phyloP scores from a whole-genome alignment of 352 stramenopile genomes.

The Phytophthora quininea region DNA sequence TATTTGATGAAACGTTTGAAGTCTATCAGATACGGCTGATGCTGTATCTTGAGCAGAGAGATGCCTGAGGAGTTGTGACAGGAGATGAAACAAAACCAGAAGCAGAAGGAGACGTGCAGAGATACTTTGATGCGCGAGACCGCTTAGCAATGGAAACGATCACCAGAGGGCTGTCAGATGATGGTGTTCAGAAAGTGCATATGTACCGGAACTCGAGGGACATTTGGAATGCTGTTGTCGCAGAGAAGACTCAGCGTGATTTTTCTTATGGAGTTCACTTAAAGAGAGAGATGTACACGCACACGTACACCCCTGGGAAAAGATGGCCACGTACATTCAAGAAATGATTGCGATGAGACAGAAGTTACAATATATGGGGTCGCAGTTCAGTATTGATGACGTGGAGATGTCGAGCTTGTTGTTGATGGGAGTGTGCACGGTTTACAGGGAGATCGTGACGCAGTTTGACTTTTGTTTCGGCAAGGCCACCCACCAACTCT shows the following conservation, averaged over 20 bases:
- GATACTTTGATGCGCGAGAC: conserved; percentile 2
- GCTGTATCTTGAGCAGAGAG: conserved; percentile 8
- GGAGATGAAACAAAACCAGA: conserved; percentile 1
- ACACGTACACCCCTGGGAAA: neutral
- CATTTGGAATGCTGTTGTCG: conserved; percentile 10
- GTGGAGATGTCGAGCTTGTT: conserved; percentile 1
- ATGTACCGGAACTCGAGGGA: conserved; percentile 4
- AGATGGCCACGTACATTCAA: conserved; percentile 11
- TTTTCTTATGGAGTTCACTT: conserved; percentile 1
- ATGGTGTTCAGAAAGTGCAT: conserved; percentile 4
- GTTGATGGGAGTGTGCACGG: conserved; percentile 4
- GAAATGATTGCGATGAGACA: conserved; percentile 8
- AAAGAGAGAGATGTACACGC: conserved; percentile 1
- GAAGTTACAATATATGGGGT: conserved; percentile 8
- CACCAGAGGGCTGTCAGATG: conserved; percentile 1
- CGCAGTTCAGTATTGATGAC: neutral
- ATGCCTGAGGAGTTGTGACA: conserved; percentile 1
- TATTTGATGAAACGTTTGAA: conserved; percentile 11
- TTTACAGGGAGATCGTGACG: neutral
- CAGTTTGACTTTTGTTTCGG: too few species aligned
- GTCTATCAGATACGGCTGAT: conserved; percentile 5
- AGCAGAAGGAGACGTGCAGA: neutral
- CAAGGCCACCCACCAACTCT: too few species aligned
- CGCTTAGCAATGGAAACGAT: conserved; percentile 8
- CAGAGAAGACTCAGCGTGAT: conserved; percentile 10